These are phyloP conservation scores for Hirschfeldia incana DNA, from an alignment of 345 rosid genomes.

Conservation along the genomic window DNA sequence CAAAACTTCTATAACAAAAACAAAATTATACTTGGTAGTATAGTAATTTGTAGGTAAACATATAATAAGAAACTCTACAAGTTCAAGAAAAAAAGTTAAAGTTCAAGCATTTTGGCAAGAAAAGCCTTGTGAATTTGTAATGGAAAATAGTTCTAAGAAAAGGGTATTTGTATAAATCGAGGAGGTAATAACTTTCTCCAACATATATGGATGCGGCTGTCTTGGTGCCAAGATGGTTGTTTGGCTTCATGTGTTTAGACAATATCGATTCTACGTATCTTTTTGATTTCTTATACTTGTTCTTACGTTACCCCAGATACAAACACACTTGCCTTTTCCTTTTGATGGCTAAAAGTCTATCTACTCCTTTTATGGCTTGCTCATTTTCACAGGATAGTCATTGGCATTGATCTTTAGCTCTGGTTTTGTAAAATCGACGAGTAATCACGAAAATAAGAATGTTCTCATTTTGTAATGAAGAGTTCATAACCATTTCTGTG, in stretches of 20 bases:
- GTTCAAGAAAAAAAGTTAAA: background rate
- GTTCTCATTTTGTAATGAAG: background rate
- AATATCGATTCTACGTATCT: constrained; percentile 38
- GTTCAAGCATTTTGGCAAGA: background rate
- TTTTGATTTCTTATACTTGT: constrained; percentile 33
- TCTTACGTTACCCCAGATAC: constrained; percentile 4
- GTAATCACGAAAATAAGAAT: background rate
- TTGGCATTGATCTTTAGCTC: background rate
- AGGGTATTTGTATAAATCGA: constrained; percentile 12
- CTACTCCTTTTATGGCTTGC: background rate
- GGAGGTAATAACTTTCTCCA: constrained; percentile 36
- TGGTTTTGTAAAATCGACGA: background rate
- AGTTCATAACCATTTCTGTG: background rate
- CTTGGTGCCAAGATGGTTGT: constrained; percentile 37
- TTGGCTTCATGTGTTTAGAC: constrained; percentile 42
- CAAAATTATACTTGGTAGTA: no score
- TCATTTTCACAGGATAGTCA: background rate
- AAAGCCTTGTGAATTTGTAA: background rate
- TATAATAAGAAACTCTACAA: background rate
- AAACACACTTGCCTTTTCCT: constrained; percentile 21
- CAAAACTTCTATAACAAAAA: no score
- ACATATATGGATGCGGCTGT: constrained; percentile 40
- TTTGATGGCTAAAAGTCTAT: constrained; percentile 20
- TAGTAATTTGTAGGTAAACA: no score
- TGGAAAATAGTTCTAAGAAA: background rate